Conservation (phyloP, 2,329 filamentous ascomycete species). For the Bretziella fagacearum region DNA sequence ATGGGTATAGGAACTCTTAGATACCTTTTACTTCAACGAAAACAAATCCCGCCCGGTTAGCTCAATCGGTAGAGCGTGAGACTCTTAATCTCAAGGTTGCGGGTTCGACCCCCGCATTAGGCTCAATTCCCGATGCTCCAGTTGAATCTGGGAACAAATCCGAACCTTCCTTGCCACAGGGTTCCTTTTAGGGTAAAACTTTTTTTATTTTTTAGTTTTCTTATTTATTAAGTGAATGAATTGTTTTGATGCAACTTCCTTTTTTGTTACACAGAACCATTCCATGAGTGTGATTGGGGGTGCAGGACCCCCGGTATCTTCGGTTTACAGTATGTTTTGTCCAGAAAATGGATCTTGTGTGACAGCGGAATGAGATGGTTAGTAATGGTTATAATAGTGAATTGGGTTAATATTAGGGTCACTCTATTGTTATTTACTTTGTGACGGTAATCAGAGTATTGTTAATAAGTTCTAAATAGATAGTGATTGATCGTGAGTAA, state of each 20-base stretch:
- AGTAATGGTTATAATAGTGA: no score
- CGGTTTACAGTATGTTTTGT: neutral
- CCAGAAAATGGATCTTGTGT: no score
- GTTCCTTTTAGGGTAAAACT: neutral
- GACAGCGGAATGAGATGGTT: no score
- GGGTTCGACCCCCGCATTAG: slow-evolving; percentile 25
- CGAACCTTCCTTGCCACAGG: no score
- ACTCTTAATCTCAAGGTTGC: slow-evolving; percentile 40
- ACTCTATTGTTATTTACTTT: no score
- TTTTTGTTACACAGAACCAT: neutral
- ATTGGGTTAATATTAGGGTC: no score
- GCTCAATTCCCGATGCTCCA: slow-evolving; percentile 16
- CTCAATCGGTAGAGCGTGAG: slow-evolving; percentile 59
- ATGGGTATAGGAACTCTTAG: neutral
- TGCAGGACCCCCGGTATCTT: no score
- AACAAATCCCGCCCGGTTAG: slow-evolving; percentile 32
- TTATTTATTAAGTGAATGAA: neutral
- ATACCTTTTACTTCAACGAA: neutral
- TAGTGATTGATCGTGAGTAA: no score
- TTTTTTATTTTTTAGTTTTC: neutral
- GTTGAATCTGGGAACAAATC: slow-evolving; percentile 12
- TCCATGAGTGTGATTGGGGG: no score
- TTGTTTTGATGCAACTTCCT: neutral
- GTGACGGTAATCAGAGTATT: no score
- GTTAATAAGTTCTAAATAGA: no score